phyloP scores from a whole-genome alignment of 2,329 filamentous ascomycete species.

The Epicoccum nigrum region DNA sequence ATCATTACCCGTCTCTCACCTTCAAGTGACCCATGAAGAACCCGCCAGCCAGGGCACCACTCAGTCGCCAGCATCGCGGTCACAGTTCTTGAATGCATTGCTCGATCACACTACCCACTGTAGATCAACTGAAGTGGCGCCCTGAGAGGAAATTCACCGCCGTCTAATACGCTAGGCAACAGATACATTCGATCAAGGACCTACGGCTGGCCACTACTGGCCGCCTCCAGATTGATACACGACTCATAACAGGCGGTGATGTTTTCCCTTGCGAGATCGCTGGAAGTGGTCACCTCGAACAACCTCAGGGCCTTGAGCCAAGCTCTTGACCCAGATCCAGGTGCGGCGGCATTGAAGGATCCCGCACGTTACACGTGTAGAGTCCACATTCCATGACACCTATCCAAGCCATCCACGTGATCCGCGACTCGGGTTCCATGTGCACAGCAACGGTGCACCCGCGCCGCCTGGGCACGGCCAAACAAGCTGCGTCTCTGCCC shows the following conservation, averaged over 20 bases:
- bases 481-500: not conserved
- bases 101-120: not conserved
- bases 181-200: too few species aligned
- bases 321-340: not conserved
- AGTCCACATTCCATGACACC: not conserved
- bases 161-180: too few species aligned
- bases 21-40: not conserved
- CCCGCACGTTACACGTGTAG: not conserved
- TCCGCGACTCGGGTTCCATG: not conserved
- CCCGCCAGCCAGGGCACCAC: not conserved
- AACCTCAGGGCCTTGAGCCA: too few species aligned
- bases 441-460: not conserved
- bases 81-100: not conserved
- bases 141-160: too few species aligned
- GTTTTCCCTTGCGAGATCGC: too few species aligned
- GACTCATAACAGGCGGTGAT: too few species aligned
- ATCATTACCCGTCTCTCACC: not conserved
- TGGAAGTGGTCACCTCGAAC: too few species aligned
- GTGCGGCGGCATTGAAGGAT: not conserved
- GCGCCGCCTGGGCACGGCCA: not conserved
- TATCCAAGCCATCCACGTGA: constrained; percentile 1
- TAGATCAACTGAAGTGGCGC: too few species aligned
- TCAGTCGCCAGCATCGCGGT: not conserved
- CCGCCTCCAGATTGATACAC: too few species aligned
- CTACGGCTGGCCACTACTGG: too few species aligned